Evolutionary conservation across 1,139 yeast species (phyloP).

Genomic region (Yamadazyma aaseri): DNA sequence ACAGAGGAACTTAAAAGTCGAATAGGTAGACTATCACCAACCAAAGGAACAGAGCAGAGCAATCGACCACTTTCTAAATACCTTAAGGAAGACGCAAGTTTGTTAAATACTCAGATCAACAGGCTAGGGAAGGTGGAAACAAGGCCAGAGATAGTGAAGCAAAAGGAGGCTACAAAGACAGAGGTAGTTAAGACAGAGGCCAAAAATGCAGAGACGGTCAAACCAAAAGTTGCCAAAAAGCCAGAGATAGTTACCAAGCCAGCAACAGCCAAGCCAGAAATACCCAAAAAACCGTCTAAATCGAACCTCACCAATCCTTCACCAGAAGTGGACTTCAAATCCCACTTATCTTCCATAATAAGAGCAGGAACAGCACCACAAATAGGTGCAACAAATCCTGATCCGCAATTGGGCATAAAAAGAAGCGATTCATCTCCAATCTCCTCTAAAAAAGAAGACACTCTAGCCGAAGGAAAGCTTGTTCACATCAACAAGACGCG

Average conservation of each 20-base stretch:
- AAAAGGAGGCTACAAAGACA: no score
- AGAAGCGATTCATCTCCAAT: slow-evolving; percentile 8
- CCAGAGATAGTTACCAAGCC: slow-evolving; percentile 2
- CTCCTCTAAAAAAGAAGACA: slow-evolving; percentile 8
- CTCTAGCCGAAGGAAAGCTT: slow-evolving; percentile 26
- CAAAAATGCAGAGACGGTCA: slow-evolving; percentile 9
- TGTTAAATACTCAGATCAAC: slow-evolving; percentile 5
- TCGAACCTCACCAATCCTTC: slow-evolving; percentile 7
- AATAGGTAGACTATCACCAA: slow-evolving; percentile 16
- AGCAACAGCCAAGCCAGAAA: neutral
- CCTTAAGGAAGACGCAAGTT: slow-evolving; percentile 6
- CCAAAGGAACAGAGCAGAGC: neutral
- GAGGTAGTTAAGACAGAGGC: slow-evolving; percentile 13
- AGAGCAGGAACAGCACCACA: slow-evolving; percentile 15
- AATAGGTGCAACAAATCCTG: slow-evolving; percentile 2
- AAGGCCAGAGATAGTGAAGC: neutral
- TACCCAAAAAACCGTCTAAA: neutral
- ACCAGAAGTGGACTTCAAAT: slow-evolving; percentile 1
- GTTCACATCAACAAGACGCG: slow-evolving; percentile 62
- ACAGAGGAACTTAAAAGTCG: slow-evolving; percentile 24
- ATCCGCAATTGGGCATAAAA: neutral
- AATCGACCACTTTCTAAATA: slow-evolving; percentile 7
- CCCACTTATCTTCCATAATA: slow-evolving; percentile 15
- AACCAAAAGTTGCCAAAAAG: slow-evolving; percentile 10
- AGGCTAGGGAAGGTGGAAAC: slow-evolving; percentile 4